Percentiles rank a stretch among this genome's conserved stretches.
Evolutionary conservation across 805 yeast species (phyloP).

Genomic region (Hermanozyma aechmeae): DNA sequence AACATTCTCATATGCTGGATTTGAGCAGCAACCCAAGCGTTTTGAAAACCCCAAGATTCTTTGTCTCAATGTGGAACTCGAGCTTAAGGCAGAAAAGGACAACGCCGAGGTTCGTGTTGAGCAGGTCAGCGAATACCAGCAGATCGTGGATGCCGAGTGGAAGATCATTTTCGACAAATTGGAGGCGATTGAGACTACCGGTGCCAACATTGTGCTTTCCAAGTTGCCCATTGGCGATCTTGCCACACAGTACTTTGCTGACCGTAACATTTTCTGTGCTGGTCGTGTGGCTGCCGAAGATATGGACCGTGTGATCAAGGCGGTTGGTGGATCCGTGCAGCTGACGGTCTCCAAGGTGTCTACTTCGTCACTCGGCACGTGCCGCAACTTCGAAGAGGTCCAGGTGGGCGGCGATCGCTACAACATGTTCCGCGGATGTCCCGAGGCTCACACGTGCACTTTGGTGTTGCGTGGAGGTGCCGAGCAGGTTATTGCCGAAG

Average conservation of each 20-base stretch:
- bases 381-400: slow-evolving; percentile 71
- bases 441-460: slow-evolving; percentile 89
- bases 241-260: slow-evolving; percentile 98
- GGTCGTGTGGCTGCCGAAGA: slow-evolving; percentile 89
- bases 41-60: slow-evolving; percentile 76
- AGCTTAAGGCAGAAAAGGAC: slow-evolving; percentile 96
- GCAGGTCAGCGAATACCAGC: slow-evolving; percentile 89
- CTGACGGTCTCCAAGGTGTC: slow-evolving; percentile 62
- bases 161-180: slow-evolving; percentile 80
- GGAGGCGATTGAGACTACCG: slow-evolving; percentile 71
- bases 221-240: slow-evolving; percentile 96
- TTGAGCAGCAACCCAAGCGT: slow-evolving; percentile 94
- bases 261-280: slow-evolving; percentile 92
- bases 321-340: slow-evolving; percentile 90
- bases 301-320: slow-evolving; percentile 83
- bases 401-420: slow-evolving; percentile 96
- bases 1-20: slow-evolving; percentile 96
- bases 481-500: slow-evolving; percentile 96
- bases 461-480: slow-evolving; percentile 94
- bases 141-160: slow-evolving; percentile 99
- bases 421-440: slow-evolving; percentile 88
- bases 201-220: slow-evolving; percentile 88
- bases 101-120: slow-evolving; percentile 97
- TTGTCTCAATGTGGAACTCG: slow-evolving; percentile 84
- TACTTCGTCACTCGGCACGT: slow-evolving; percentile 45